Evolutionary conservation across 441 rosid species (phyloP), one percentile per base, ranked within the genome.

Genomic region (Adansonia gregorii): DNA sequence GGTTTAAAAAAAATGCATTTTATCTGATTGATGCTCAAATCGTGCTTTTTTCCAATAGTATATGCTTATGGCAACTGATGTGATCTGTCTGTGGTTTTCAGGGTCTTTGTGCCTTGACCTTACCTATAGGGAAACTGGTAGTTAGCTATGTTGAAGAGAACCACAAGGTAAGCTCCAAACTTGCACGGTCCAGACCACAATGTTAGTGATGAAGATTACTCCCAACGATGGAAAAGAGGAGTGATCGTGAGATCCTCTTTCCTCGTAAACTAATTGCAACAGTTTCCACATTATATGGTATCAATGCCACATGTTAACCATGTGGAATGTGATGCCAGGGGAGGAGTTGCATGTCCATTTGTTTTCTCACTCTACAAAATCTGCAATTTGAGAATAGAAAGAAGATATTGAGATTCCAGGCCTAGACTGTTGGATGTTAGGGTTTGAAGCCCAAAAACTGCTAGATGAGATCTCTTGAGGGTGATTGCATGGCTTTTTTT

Each of bases 21-120:
- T 10, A 45, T 22, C 63, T 43, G 12, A 11, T n/a, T 71, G 27
- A 20, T 73, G 54, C 67, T 55, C 67, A 19, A 45, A 61, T 22
- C 9, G 1, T 52, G 6, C 1, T 0, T 12, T 11, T n/a, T 8
- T 54, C 48, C 27, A 24, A 8, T 52, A 3, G 4, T 24, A 0
- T 52, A 71, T n/a, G 48, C 6, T 6, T 31, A 19, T 1, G n/a
- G 64, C 6, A 10, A 45, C 31, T 54, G 48, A n/a, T 58, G 19
- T 55, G 19, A 24, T n/a, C n/a, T 41, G 39, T 17, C 8, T 48
- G 22, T 45, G 17, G 69, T 76, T 82, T 80, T 70, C 91, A 92
- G 98, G 67, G 89, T 80, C 78, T 90, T 2, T 92, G 96, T 82
- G 87, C 84, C 82, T 71, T 95, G 81, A 93, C 98, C 55, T 64